Evolutionary conservation across 805 yeast species (phyloP), one percentile per base, ranked within the genome.

Genomic region (Candida yuanshanica): DNA sequence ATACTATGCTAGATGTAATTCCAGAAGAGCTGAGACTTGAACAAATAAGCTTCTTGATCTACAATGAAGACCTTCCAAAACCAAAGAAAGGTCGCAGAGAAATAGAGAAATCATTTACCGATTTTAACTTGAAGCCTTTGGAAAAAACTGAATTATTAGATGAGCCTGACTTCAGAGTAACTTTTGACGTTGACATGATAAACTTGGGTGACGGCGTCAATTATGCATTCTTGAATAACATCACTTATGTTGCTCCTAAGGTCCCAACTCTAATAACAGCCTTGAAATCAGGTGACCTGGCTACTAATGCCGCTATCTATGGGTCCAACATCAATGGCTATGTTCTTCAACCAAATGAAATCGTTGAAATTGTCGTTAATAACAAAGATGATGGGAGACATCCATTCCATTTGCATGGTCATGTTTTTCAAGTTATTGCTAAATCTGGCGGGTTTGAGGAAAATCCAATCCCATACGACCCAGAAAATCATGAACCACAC

Each of bases 361-460:
- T 80, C 33, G 70, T 89, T 36, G 95, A 88, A 53, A 60, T 88
- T 31, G 82, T 86, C 1, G 60, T 88, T 27, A 83, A 86, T 56
- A 88, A 88, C 55, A 72, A 69, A 52, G 96, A 88, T 58, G 79
- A 81, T 4, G 83, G 87, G 41, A 79, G 79, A 50, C 88, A 81
- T 58, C 87, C 87, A 20, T 81, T 81, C 74, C 88, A 81, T 58
- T 68, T 81, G 51, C 88, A 81, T 52, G 88, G 88, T n/a, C 87
- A 81, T 53, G 70, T 60, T 36, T 81, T 81, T 65, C 86, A 79
- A 61, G 62, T 81, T 17, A 63, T 81, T 25, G 70, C 70, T 38
- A 72, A 77, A 55, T 75, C 79, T 3, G 63, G 58, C 24, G 74
- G 66, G 1, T 69, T 64, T 42, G 74, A 64, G 24, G 85, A 79